phyloP scores from a whole-genome alignment of 176 grass and related monocot genomes.

The Poa pratensis region DNA sequence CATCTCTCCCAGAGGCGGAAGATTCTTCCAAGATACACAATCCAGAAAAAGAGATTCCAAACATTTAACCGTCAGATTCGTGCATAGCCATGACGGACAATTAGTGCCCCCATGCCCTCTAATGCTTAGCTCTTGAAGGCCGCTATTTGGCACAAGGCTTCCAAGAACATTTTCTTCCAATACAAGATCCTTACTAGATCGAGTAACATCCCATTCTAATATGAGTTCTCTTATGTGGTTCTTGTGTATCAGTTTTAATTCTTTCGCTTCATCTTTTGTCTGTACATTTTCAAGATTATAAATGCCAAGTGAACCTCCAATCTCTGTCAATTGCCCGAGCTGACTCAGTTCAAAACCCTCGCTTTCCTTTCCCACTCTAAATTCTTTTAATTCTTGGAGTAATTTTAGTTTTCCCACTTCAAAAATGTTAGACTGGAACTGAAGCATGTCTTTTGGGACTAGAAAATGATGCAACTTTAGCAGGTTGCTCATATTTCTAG shows the following conservation, averaged over 20 bases:
- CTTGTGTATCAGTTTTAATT: constrained; percentile 8
- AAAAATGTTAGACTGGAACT: not conserved
- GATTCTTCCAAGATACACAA: not conserved
- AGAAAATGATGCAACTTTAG: not conserved
- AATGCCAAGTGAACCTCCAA: constrained; percentile 17
- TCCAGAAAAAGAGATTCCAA: not conserved
- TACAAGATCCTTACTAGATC: not conserved
- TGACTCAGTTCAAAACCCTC: not conserved
- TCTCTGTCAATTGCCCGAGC: constrained; percentile 1
- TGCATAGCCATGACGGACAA: not conserved
- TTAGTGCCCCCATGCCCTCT: not conserved
- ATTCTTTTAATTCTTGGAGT: constrained; percentile 18
- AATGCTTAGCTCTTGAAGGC: not conserved
- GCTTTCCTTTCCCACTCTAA: constrained; percentile 12
- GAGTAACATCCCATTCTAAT: not conserved
- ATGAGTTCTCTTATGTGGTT: not conserved
- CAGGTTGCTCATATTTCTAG: constrained; percentile 19
- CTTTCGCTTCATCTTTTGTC: not conserved
- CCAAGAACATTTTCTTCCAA: not conserved
- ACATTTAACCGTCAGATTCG: not conserved
- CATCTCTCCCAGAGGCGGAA: not conserved
- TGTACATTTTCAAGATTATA: constrained; percentile 38
- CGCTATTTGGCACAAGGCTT: not conserved
- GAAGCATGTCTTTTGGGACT: fast-evolving
- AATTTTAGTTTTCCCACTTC: not conserved